Conservation (phyloP, 352 stramenopile genomes). For the Pythium scleroteichum region DNA sequence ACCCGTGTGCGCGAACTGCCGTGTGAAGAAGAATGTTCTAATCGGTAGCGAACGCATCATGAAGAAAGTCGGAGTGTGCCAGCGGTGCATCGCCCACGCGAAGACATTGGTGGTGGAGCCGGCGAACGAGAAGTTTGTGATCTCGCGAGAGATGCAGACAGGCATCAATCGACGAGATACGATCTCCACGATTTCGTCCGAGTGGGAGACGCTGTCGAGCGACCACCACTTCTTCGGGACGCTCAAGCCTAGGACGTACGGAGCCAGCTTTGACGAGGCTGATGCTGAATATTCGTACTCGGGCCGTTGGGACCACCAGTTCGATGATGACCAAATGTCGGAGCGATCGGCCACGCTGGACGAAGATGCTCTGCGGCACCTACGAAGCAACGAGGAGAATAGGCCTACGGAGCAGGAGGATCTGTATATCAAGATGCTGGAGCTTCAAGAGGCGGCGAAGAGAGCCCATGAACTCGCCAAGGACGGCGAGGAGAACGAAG, state of each 20-base stretch:
- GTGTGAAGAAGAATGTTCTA: conserved; percentile 46
- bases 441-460: neutral
- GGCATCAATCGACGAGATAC: neutral
- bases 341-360: conserved; percentile 6
- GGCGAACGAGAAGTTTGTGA: conserved; percentile 15
- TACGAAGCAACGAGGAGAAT: conserved; percentile 17
- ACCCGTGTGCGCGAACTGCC: conserved; percentile 44
- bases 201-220: conserved; percentile 6
- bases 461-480: neutral
- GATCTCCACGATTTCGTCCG: conserved; percentile 1
- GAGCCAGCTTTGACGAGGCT: neutral
- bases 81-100: conserved; percentile 37
- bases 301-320: conserved; percentile 4
- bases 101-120: conserved; percentile 25
- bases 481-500: neutral
- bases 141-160: conserved; percentile 1
- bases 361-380: neutral
- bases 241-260: conserved; percentile 1
- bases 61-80: conserved; percentile 32
- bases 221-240: conserved; percentile 12
- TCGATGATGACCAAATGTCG: neutral
- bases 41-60: conserved; percentile 17
- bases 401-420: conserved; percentile 14
- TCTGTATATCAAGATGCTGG: neutral
- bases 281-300: conserved; percentile 3